Percentiles rank a stretch among this genome's conserved stretches.
Conservation (phyloP, 2,329 filamentous ascomycete genomes). For the Talaromyces rugulosus region DNA sequence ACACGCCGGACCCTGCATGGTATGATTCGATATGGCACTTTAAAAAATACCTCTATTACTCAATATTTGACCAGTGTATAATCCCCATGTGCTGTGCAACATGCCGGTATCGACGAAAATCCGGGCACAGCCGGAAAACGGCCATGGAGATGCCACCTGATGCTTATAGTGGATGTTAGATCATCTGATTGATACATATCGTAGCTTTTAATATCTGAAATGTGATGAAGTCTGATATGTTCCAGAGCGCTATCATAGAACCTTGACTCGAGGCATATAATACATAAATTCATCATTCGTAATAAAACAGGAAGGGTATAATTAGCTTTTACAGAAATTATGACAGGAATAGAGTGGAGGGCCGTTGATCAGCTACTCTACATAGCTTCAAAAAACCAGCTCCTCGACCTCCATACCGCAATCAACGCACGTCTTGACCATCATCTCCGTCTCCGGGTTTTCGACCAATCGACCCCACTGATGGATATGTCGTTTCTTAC, state of each 20-base stretch:
- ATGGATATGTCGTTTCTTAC: conserved; percentile 73
- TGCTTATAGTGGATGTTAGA: neutral
- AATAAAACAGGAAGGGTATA: neutral
- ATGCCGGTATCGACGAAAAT: too few species aligned
- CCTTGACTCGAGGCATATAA: neutral
- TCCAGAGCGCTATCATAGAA: neutral
- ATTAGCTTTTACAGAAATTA: neutral
- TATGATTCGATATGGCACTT: too few species aligned
- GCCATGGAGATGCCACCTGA: neutral
- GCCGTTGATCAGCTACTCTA: too few species aligned
- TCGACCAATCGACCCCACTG: conserved; percentile 67
- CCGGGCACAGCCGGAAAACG: too few species aligned
- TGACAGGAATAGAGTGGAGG: neutral
- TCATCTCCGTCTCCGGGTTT: conserved; percentile 53
- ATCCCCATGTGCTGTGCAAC: too few species aligned
- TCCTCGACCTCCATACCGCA: conserved; percentile 67
- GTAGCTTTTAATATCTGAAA: too few species aligned
- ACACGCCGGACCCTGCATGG: too few species aligned
- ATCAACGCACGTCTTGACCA: conserved; percentile 67
- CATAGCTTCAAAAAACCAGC: conserved; percentile 50
- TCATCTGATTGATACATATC: neutral
- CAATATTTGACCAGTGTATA: too few species aligned
- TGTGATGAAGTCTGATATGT: neutral
- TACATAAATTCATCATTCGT: neutral
- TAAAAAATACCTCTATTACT: too few species aligned